Evolutionary conservation across 1,284 basidiomycete genomes (phyloP), one percentile per base, ranked within the genome.

Genomic region (Veloporphyrellus conicus): DNA sequence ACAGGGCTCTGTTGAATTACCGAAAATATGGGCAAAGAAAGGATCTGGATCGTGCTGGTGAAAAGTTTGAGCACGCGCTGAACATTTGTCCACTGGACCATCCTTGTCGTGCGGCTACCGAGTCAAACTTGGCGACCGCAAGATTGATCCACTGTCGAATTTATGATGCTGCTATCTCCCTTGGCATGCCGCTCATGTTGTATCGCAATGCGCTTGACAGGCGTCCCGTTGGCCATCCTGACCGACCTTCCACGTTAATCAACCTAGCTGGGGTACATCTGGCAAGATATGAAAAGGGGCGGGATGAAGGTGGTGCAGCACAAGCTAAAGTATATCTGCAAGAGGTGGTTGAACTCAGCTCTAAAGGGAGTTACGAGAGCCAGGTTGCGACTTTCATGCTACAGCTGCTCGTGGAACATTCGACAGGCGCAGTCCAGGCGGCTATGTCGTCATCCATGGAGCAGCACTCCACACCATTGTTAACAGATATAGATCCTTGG

Each of bases 111-210:
- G 38, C 48, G 6, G 53, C 45, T 3, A 53, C 41, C 11, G 40
- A 52, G 14, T 55, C 48, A 27, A 57, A 58, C 33, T 11, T 55
- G 28, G 55, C 53, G 12, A 32, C 16, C 10, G 55, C 55, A 33
- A 43, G 41, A 25, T 27, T 44, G 5, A 25, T 25, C 23, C 23
- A 25, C 23, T 25, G 23, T 25, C 23, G 8, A 25, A 8, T 25
- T 8, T 7, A 33, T 6, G 29, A 36, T 15, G 37, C 23, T 9
- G 23, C 39, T 31, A 6, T 12, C 16, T 28, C 43, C 12, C 34
- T 57, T 6, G 45, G 52, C 2, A 22, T 38, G 20, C 41, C 48
- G 10, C 33, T 55, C n/a, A 18, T 23, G 0, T 34, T 55, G 33
- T 55, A 55, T 28, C 18, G 14, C 12, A 15, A 25, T 29, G 43